These are phyloP conservation scores for Dispira simplex DNA, from an alignment of 192 early-diverging fungal genomes.

Conservation along the genomic window DNA sequence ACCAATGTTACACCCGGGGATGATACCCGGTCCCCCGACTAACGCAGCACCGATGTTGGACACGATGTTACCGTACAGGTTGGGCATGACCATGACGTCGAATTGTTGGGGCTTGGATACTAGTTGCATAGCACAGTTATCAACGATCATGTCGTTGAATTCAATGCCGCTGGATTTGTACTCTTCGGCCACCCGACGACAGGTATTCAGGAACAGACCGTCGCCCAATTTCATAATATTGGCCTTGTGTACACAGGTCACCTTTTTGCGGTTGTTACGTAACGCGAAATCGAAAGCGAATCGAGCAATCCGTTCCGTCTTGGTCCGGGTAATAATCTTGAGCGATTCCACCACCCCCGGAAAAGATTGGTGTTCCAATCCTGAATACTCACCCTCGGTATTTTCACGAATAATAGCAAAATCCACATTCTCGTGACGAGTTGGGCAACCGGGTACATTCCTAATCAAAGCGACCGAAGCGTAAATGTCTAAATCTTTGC, in stretches of 20 bases:
- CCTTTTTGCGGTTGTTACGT: conserved; percentile 95
- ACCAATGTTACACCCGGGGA: conserved; percentile 97
- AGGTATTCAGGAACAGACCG: conserved; percentile 93
- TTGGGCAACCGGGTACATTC: conserved; percentile 74
- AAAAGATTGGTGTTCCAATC: conserved; percentile 95
- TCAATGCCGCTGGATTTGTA: conserved; percentile 79
- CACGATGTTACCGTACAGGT: conserved; percentile 99
- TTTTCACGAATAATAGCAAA: conserved; percentile 99
- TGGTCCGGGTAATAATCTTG: conserved; percentile 91
- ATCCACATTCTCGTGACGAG: conserved; percentile 87
- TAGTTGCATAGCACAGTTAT: conserved; percentile 99
- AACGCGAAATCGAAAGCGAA: conserved; percentile 98
- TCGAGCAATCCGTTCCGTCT: conserved; percentile 97
- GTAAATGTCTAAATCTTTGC: conserved; percentile 98
- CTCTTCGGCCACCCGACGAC: conserved; percentile 89
- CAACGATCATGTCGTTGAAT: conserved; percentile 99
- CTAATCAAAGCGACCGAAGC: conserved; percentile 85
- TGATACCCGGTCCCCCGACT: conserved; percentile 89
- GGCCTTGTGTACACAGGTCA: conserved; percentile 98
- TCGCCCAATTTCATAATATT: conserved; percentile 99
- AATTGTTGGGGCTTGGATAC: conserved; percentile 95
- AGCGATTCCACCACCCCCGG: conserved; percentile 97
- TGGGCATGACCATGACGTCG: conserved; percentile 98
- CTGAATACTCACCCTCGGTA: conserved; percentile 99
- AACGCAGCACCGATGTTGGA: conserved; percentile 96